These are phyloP conservation scores for Pharus latifolius DNA, from an alignment of 176 grass and related monocot species.

Conservation along the genomic window DNA sequence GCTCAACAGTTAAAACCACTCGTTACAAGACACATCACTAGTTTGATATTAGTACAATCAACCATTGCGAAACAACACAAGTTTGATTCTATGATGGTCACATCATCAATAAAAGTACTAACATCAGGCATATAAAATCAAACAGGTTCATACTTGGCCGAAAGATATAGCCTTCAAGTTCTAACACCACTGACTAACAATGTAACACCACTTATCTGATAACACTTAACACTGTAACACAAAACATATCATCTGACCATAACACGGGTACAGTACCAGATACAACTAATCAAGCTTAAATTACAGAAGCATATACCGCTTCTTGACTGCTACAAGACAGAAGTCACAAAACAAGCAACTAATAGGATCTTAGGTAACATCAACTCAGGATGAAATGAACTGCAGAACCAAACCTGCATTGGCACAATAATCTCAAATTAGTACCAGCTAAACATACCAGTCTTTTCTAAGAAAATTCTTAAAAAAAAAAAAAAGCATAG, in stretches of 20 bases:
- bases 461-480: background rate
- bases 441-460: background rate
- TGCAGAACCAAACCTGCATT: slow-evolving; percentile 10
- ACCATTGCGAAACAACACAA: too few relatives aligned
- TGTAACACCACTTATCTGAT: background rate
- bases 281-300: background rate
- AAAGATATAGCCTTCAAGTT: too few relatives aligned
- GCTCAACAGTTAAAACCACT: too few relatives aligned
- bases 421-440: background rate
- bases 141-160: too few relatives aligned
- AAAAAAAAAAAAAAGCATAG: background rate
- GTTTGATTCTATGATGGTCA: too few relatives aligned
- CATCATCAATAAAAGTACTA: too few relatives aligned
- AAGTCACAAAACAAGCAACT: background rate
- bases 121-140: too few relatives aligned
- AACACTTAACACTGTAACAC: background rate
- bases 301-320: background rate
- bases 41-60: too few relatives aligned
- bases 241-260: background rate
- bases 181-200: background rate
- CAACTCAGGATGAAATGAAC: background rate
- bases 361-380: background rate
- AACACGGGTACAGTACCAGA: background rate
- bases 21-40: too few relatives aligned
- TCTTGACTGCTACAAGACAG: background rate